A percentile compares a stretch with the other conserved stretches of the same genome.
phyloP scores from a whole-genome alignment of 306 rosid species.

The Dicorynia guianensis region DNA sequence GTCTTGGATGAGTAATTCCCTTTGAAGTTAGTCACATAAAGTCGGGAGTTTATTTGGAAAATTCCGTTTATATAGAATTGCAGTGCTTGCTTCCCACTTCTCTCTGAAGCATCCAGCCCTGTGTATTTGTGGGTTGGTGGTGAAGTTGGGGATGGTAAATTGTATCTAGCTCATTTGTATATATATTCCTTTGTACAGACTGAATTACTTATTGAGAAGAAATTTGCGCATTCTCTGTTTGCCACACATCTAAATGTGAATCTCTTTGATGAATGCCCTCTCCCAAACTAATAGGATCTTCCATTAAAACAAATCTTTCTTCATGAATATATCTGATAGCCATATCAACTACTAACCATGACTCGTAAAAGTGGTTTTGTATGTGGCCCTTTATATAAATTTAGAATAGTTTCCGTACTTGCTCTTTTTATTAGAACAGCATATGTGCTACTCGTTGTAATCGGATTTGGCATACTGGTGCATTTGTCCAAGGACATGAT shows the following conservation, averaged over 20 bases:
- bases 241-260: slow-evolving; percentile 23
- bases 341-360: not conserved
- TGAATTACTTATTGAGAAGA: slow-evolving; percentile 47
- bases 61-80: slow-evolving; percentile 59
- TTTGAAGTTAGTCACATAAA: slow-evolving; percentile 42
- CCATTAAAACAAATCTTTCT: not conserved
- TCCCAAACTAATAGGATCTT: too few relatives aligned
- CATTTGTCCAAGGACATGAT: too few relatives aligned
- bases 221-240: slow-evolving; percentile 41
- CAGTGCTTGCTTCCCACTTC: slow-evolving; percentile 66
- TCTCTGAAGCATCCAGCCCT: slow-evolving; percentile 55
- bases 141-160: slow-evolving; percentile 68
- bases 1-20: slow-evolving; percentile 49
- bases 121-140: slow-evolving; percentile 66
- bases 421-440: not conserved
- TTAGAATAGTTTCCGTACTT: not conserved
- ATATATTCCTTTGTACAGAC: slow-evolving; percentile 84
- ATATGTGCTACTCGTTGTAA: not conserved
- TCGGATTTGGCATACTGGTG: too few relatives aligned
- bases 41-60: slow-evolving; percentile 45
- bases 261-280: slow-evolving; percentile 9
- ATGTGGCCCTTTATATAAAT: too few relatives aligned
- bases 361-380: too few relatives aligned
- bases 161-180: slow-evolving; percentile 77
- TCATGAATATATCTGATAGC: not conserved